Base-by-base conservation (phyloP, 495 filamentous ascomycete genomes). In the Hyaloscypha bicolor region DNA sequence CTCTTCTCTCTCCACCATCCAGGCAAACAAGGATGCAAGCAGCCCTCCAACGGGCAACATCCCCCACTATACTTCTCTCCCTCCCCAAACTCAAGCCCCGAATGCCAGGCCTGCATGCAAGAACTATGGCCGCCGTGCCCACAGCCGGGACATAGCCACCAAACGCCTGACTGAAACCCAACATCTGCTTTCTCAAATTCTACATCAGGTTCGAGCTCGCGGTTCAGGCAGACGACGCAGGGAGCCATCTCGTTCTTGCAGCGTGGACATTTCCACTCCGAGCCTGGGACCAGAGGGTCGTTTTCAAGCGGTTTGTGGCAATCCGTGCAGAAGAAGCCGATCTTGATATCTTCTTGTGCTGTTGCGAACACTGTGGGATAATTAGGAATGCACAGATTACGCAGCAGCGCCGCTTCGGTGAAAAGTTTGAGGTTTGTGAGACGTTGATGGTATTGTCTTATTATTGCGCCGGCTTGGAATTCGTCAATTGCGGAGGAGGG, bases 101-200 rank as follows among this genome's bases (percentile, higher is more conserved):
- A 25, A 52, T 70, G 87, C 91, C 91, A 94, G 4, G 80, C 83
- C 56, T 81, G 80, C 57, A 93, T 81, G 69, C 91, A 94, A 29
- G 82, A 83, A 1, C 85, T 75, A 75, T 94, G 91, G 6, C 90
- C 91, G 55, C 90, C 90, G 68, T 94, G 91, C 22, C 87, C 87
- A 66, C 91, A 94, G 51, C 87, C 85, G 63, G 90, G 86, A 68
- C 91, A 94, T 80, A 86, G 89, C 72, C 82, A 86, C 90, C 90
- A 93, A 11, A 85, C 72, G 9, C 21, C n/a, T 30, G 35, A 11
- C 12, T 21, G 1, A 56, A 55, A 11, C n/a, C 56, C 22, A 3
- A 12, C 62, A 14, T 67, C 57, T 25, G 8, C 29, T 1, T 25
- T 33, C 14, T 61, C 35, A 79, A 80, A 3, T 73, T 73, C 6